These are phyloP conservation scores for Bruguiera gymnorhiza DNA, from an alignment of 345 rosid species.

Conservation along the genomic window DNA sequence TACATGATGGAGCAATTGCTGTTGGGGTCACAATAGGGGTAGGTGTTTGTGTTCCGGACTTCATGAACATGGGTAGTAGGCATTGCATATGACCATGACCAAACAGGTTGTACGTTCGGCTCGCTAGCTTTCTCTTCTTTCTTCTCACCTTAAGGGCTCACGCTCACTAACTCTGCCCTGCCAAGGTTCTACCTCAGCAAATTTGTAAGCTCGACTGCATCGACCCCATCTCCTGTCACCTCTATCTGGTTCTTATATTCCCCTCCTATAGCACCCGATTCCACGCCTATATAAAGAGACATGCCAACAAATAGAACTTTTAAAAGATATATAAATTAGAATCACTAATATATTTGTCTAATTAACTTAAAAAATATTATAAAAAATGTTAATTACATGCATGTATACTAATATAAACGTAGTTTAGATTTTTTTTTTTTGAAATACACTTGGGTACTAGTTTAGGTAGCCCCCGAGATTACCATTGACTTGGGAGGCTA, in stretches of 20 bases:
- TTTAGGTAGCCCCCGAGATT: no score
- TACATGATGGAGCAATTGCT: no score
- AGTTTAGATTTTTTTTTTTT: no score
- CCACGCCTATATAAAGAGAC: conserved; percentile 29
- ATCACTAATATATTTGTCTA: no score
- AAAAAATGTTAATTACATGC: no score
- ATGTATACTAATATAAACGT: no score
- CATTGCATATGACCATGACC: background rate
- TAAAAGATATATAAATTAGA: no score
- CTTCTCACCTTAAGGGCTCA: conserved; percentile 1
- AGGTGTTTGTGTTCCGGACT: background rate
- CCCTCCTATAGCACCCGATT: conserved; percentile 40
- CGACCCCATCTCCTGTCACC: conserved; percentile 44
- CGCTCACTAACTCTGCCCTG: conserved; percentile 39
- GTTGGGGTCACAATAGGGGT: background rate
- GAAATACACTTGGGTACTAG: no score
- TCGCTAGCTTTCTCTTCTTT: conserved; percentile 3
- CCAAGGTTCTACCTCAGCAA: conserved; percentile 39
- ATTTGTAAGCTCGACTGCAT: conserved; percentile 28
- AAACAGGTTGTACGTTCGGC: background rate
- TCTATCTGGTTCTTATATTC: conserved; percentile 46
- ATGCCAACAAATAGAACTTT: background rate
- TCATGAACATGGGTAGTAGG: background rate
- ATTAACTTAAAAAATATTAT: no score
- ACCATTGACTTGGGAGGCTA: no score